A percentile compares a stretch with the other conserved stretches of the same genome.
These are phyloP conservation scores for Heterobasidion occidentale DNA, from an alignment of 1,284 basidiomycete species.

Conservation along the genomic window DNA sequence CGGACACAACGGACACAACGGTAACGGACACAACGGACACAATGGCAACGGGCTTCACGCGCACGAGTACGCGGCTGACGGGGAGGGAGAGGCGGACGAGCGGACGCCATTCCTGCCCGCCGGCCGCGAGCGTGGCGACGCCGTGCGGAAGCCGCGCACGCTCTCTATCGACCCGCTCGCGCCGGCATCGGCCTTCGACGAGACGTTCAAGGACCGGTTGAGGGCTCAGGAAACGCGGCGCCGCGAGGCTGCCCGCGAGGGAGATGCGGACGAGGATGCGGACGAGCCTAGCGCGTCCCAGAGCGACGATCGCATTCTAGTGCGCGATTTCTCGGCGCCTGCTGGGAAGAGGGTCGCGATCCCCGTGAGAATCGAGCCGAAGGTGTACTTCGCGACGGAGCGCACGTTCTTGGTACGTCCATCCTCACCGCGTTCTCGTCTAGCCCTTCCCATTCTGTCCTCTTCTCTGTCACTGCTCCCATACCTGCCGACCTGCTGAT, in stretches of 20 bases:
- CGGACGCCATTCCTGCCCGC: constrained; percentile 1
- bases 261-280: constrained; percentile 23
- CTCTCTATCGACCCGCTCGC: constrained; percentile 82
- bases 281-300: constrained; percentile 28
- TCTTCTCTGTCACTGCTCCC: constrained; percentile 5
- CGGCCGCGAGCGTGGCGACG: constrained; percentile 18
- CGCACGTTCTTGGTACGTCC: constrained; percentile 75
- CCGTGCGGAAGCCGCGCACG: constrained; percentile 27
- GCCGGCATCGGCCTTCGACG: constrained; percentile 75
- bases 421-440: background rate
- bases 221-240: constrained; percentile 25
- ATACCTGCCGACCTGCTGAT: background rate
- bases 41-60: background rate
- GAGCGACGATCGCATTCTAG: constrained; percentile 50
- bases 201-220: constrained; percentile 63
- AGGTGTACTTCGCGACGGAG: constrained; percentile 97
- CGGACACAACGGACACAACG: background rate
- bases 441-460: background rate
- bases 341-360: constrained; percentile 88
- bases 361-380: constrained; percentile 93
- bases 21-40: background rate
- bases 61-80: constrained; percentile 23
- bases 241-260: constrained; percentile 23
- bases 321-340: constrained; percentile 76
- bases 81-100: constrained; percentile 18